phyloP scores from a whole-genome alignment of 2,329 filamentous ascomycete species.

The Xylaria polymorpha region DNA sequence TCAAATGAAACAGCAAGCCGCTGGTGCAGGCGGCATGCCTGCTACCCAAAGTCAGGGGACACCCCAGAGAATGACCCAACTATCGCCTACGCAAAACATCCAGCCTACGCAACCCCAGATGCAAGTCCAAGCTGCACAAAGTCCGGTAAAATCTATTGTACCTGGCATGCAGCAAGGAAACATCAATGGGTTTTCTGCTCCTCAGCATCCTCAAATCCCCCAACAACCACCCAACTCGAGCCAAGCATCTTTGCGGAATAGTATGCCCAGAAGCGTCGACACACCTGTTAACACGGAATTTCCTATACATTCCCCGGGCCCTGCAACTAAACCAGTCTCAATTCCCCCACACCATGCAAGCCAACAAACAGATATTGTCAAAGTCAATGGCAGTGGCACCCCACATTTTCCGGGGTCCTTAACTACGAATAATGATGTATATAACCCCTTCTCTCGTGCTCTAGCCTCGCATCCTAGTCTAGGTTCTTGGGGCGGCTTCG shows the following conservation, averaged over 20 bases:
- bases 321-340: conserved; percentile 54
- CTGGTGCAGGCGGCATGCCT: conserved; percentile 53
- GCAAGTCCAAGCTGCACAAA: conserved; percentile 55
- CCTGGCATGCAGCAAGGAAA: conserved; percentile 60
- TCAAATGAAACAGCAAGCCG: conserved; percentile 61
- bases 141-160: conserved; percentile 59
- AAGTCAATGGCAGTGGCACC: conserved; percentile 43
- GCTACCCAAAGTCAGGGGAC: conserved; percentile 50
- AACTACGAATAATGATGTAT: conserved; percentile 62
- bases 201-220: conserved; percentile 56
- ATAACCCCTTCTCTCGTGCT: conserved; percentile 66
- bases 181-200: conserved; percentile 63
- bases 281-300: conserved; percentile 56
- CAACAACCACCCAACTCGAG: conserved; percentile 58
- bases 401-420: conserved; percentile 52
- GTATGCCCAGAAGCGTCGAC: conserved; percentile 64
- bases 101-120: conserved; percentile 57
- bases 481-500: conserved; percentile 70
- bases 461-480: conserved; percentile 56
- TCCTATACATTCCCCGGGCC: conserved; percentile 59
- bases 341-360: conserved; percentile 55
- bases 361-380: conserved; percentile 48
- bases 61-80: conserved; percentile 59
- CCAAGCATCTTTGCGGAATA: conserved; percentile 62
- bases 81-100: conserved; percentile 56